Conservation (phyloP, 306 rosid species). For the Ziziphus jujuba region DNA sequence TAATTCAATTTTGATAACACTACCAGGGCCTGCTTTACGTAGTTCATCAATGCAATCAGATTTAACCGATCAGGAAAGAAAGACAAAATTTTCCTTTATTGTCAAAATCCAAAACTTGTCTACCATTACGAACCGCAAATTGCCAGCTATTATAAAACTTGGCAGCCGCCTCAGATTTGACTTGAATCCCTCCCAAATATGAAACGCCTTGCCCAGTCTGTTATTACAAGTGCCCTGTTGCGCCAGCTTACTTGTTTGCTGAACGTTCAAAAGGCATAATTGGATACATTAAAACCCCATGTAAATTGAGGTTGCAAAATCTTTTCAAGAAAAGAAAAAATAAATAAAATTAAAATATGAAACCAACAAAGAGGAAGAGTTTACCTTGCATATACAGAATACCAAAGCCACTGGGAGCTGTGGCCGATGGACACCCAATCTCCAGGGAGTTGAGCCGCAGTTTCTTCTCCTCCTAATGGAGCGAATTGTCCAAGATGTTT, state of each 20-base stretch:
- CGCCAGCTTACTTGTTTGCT: slow-evolving; percentile 99
- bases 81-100: slow-evolving; percentile 7
- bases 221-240: slow-evolving; percentile 72
- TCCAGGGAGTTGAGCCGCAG: slow-evolving; percentile 98
- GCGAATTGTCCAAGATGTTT: slow-evolving; percentile 97
- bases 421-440: slow-evolving; percentile 96
- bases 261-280: slow-evolving; percentile 16
- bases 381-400: slow-evolving; percentile 94
- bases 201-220: slow-evolving; percentile 87
- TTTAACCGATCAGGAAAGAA: neutral
- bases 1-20: neutral
- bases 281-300: slow-evolving; percentile 5
- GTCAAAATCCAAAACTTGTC: neutral
- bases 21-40: neutral
- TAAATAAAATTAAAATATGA: neutral
- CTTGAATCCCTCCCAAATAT: slow-evolving; percentile 89
- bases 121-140: slow-evolving; percentile 1
- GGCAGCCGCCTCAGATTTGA: slow-evolving; percentile 46
- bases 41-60: neutral
- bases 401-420: slow-evolving; percentile 98
- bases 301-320: neutral
- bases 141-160: neutral
- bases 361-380: neutral
- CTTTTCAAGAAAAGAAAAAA: no score
- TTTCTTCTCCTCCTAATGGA: slow-evolving; percentile 96